Base-by-base conservation (phyloP, 768 basidiomycete species). In the Hortiboletus campestris region DNA sequence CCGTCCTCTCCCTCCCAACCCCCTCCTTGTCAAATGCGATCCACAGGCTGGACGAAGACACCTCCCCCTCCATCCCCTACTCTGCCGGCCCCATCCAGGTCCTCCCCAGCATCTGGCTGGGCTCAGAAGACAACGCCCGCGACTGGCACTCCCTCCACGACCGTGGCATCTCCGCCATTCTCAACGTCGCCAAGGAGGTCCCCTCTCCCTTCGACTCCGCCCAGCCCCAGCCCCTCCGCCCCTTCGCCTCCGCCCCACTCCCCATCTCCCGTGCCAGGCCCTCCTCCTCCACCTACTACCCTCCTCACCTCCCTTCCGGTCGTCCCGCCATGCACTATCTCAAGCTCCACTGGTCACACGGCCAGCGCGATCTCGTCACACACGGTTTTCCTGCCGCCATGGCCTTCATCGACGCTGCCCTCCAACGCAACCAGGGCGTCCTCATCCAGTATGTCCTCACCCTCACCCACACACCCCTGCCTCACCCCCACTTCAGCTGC, bases 131-230 rank as follows among this genome's bases (percentile, higher is more conserved):
- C 72, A 94, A 95, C 63, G 92, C 89, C 42, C 83, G 85, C 55
- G 89, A 95, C 72, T 91, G 89, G 85, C 76, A 75, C 40, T 77
- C 78, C 28, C 84, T 95, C 55, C 65, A 83, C 22, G 81, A 88
- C 49, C 81, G 85, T 34, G 83, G 86, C 38, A 93, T 95, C 66
- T 83, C 80, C 58, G 84, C 88, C 43, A 82, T 96, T 20, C 81
- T 96, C 71, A 95, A 96, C 69, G 94, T 96, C 34, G 94, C 94
- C 44, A 94, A 95, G 75, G 94, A 97, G 71, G 90, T 97, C 59
- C 69, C 78, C 42, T 83, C 83, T n/a, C 83, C 86, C 47, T 84
- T 90, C 64, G 86, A 89, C 64, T 25, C 25, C 4, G 25, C 25
- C 25, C 25, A 25, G 25, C 25, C 25, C 25, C 80, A 80, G 46